Base-by-base conservation (phyloP, 2,329 filamentous ascomycete genomes). In the Annulohypoxylon truncatum region DNA sequence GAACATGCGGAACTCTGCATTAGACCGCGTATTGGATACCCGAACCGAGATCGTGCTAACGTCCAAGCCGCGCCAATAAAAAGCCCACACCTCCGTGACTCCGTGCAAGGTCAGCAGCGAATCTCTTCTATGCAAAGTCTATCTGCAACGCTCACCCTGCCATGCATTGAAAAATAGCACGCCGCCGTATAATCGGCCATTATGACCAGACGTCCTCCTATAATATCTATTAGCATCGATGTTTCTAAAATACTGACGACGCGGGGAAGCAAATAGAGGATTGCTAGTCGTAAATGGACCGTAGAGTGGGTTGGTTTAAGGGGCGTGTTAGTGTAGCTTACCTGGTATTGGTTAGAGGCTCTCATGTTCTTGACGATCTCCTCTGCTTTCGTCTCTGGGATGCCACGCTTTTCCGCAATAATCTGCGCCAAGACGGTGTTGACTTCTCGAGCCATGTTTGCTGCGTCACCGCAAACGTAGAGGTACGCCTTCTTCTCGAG, bases 351-450 rank as follows among this genome's bases (percentile, higher is more conserved):
- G 80, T 97, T 97, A 71, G 91, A 90, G 72, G 92, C 90, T 76
- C 96, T 90, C 95, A 99, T 97, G 74, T 90, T 90, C 88, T 98
- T 99, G 66, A 99, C 94, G 75, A 97, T 90, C 77, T 98, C 95
- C 81, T 99, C 96, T 12, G 89, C 96, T 86, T 97, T 97, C 69
- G 90, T 84, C 75, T 95, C 91, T 1, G 93, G 85, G 63, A 98
- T 86, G 53, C 91, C 91, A 57, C 96, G 88, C 79, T 97, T 87
- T 77, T 94, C 89, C 24, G 94, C 85, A 73, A 99, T 90, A 76
- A 98, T 96, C 77, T 96, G 90, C 24, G 86, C 91, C 44, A 99
- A 85, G n/a, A 93, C 89, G 22, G 90, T 85, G 78, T 96, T 97
- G 75, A 97, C 94, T 78, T 97, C 94, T 62, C 94, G 90, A 48